Evolutionary conservation across 2,329 filamentous ascomycete genomes (phyloP), one percentile per base, ranked within the genome.

Genomic region (Chrysoporthe puriensis): DNA sequence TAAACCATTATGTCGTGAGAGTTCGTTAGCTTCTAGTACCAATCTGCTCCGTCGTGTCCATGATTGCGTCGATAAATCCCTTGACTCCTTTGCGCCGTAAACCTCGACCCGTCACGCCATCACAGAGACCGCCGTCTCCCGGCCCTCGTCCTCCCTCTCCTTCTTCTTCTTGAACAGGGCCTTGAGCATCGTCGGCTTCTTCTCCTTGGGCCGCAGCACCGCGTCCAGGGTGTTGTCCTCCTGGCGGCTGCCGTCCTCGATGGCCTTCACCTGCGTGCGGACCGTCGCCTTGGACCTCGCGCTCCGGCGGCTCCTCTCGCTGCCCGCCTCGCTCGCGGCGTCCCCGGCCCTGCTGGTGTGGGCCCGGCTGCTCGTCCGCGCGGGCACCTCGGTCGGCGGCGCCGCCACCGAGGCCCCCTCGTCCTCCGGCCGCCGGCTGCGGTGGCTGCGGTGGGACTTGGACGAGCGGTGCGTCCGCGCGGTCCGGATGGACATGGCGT

Each of bases 161-260:
- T 84, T 85, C 77, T 85, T 87, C 77, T 80, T 84, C 79, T 84
- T 86, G 74, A 89, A 88, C 67, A 88, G 71, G 2, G 81, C 77
- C 79, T 87, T 88, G 70, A 89, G 81, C 85, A 88, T 85, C 73
- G 83, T 87, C 52, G 73, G 77, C 72, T 80, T 82, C 69, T 79
- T 79, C 71, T 84, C 80, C 70, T 80, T 80, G 11, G 82, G 80
- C 52, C 81, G 77, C n/a, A 85, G 70, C 2, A 82, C 79, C 42
- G 79, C 65, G n/a, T 80, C 78, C 60, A 79, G 71, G 7, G 74
- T 73, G 57, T 75, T 76, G 13, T 74, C 75, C 44, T 76, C 73
- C 70, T 79, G 76, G 44, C 70, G 72, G 64, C 72, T 71, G 14
- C 76, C 77, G 63, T 79, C 77, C 66, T 80, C 79, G 63, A 79